Percentiles rank a stretch among this genome's conserved stretches.
phyloP scores from a whole-genome alignment of 139 green algal species.

The Bryopsis sp. region DNA sequence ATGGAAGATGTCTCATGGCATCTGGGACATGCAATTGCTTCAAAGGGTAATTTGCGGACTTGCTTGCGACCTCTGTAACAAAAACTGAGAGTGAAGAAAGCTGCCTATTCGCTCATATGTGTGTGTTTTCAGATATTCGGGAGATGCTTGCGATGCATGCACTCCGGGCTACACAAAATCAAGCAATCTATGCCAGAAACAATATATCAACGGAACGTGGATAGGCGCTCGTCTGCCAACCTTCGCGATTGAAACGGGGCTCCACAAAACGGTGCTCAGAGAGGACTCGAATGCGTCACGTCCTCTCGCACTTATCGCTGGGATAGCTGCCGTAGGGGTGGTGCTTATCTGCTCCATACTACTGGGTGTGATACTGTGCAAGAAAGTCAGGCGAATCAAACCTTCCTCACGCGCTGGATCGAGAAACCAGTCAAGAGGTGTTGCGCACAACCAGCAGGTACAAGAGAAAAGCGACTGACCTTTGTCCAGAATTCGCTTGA shows the following conservation, averaged over 20 bases:
- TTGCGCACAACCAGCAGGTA: too few relatives aligned
- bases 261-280: too few relatives aligned
- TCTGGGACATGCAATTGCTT: constrained; percentile 29
- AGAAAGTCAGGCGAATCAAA: too few relatives aligned
- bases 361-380: too few relatives aligned
- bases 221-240: background rate
- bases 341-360: too few relatives aligned
- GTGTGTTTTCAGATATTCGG: background rate
- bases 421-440: too few relatives aligned
- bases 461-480: too few relatives aligned
- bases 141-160: background rate
- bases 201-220: background rate
- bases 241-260: background rate
- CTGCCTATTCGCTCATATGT: background rate
- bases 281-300: too few relatives aligned
- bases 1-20: constrained; percentile 24
- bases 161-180: background rate
- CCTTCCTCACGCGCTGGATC: too few relatives aligned
- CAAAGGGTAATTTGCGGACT: constrained; percentile 22
- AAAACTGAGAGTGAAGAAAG: background rate
- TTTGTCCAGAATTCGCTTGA: too few relatives aligned
- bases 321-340: too few relatives aligned
- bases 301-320: too few relatives aligned
- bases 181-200: background rate
- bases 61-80: background rate